phyloP scores from a whole-genome alignment of 495 filamentous ascomycete genomes.

The Hypoxylon rickii region DNA sequence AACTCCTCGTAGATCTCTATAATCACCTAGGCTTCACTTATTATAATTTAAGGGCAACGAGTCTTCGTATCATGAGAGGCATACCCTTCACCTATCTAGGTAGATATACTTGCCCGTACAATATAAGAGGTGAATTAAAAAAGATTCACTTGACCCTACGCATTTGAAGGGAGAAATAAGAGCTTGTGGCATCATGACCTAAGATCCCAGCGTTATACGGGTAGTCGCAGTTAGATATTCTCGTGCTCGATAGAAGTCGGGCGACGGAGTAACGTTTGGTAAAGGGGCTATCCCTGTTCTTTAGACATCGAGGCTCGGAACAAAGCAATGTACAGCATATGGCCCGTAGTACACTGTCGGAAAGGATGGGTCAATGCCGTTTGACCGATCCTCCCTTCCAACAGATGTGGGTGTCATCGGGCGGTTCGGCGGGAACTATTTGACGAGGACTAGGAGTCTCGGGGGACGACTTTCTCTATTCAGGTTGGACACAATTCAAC shows the following conservation, averaged over 20 bases:
- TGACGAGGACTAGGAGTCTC: neutral
- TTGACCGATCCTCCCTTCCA: neutral
- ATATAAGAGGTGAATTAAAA: neutral
- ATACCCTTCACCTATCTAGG: too few relatives aligned
- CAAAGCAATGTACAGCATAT: slow-evolving; percentile 24
- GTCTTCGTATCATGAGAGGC: too few relatives aligned
- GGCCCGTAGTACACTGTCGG: slow-evolving; percentile 20
- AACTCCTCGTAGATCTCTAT: too few relatives aligned
- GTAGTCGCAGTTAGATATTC: slow-evolving; percentile 20
- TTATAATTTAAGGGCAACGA: too few relatives aligned
- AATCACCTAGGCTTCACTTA: too few relatives aligned
- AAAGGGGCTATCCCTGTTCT: slow-evolving; percentile 22
- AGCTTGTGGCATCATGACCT: neutral
- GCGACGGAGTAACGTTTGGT: slow-evolving; percentile 12
- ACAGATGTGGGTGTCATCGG: neutral
- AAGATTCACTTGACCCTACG: too few relatives aligned
- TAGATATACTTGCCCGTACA: neutral
- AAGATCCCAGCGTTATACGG: slow-evolving; percentile 6
- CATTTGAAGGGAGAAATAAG: too few relatives aligned
- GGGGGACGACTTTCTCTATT: slow-evolving; percentile 4
- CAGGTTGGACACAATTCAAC: neutral
- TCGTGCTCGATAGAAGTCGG: slow-evolving; percentile 27
- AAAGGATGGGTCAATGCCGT: neutral
- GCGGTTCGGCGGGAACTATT: neutral
- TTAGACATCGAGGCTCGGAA: slow-evolving; percentile 25